Conservation (phyloP, 257 asterid genomes). For the Solanum pinnatisectum region DNA sequence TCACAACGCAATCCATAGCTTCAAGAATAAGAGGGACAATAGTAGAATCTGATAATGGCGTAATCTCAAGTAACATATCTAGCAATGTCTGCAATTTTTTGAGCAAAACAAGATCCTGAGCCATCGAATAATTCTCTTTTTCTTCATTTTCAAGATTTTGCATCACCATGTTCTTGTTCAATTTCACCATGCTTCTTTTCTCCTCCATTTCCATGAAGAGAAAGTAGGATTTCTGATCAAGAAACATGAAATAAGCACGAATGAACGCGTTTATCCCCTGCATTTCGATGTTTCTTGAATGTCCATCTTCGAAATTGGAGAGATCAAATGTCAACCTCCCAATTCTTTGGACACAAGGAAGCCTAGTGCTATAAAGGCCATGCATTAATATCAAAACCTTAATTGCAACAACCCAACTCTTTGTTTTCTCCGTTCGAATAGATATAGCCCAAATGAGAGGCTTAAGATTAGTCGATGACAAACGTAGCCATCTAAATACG, state of each 20-base stretch:
- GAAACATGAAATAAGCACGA: conserved; percentile 55
- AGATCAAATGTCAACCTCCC: conserved; percentile 79
- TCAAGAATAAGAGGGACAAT: conserved; percentile 38
- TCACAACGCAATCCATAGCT: conserved; percentile 54
- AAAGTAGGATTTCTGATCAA: conserved; percentile 50
- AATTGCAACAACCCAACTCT: conserved; percentile 61
- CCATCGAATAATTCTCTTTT: conserved; percentile 4
- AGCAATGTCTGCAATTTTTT: conserved; percentile 45
- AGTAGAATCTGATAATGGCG: conserved; percentile 34
- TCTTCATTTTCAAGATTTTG: background rate
- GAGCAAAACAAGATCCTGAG: conserved; percentile 32
- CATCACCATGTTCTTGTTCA: background rate
- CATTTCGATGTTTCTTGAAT: conserved; percentile 9
- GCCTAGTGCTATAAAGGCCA: conserved; percentile 22
- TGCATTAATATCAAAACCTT: conserved; percentile 66
- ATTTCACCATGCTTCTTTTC: background rate
- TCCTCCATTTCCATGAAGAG: conserved; percentile 24
- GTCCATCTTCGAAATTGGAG: conserved; percentile 45
- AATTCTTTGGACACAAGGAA: conserved; percentile 27
- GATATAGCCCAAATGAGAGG: conserved; percentile 63
- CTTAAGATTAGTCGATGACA: conserved; percentile 48
- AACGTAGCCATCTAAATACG: conserved; percentile 54
- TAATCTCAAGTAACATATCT: conserved; percentile 49
- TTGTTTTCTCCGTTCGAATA: conserved; percentile 37
- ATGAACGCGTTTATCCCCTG: conserved; percentile 50